Evolutionary conservation across 768 basidiomycete species (phyloP).

Genomic region (Inosperma sp.): DNA sequence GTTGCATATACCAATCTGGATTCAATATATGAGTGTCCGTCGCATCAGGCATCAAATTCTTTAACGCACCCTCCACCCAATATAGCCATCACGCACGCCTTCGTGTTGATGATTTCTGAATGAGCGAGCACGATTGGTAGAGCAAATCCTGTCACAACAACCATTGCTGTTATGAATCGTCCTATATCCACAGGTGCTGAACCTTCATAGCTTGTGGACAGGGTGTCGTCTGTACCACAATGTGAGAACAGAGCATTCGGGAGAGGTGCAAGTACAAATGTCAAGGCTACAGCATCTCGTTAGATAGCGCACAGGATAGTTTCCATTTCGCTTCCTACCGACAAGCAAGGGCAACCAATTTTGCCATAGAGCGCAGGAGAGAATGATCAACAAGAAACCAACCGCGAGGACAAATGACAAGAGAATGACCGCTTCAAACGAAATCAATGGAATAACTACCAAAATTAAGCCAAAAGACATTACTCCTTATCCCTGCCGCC

Average conservation of each 20-base stretch:
- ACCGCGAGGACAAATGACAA: slow-evolving; percentile 96
- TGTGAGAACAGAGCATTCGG: slow-evolving; percentile 94
- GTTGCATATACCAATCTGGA: slow-evolving; percentile 81
- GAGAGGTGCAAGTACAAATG: slow-evolving; percentile 91
- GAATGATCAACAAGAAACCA: slow-evolving; percentile 96
- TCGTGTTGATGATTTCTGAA: slow-evolving; percentile 77
- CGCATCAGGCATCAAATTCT: neutral
- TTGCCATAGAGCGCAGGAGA: slow-evolving; percentile 91
- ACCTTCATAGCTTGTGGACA: slow-evolving; percentile 69
- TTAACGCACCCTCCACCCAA: slow-evolving; percentile 78
- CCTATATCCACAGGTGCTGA: slow-evolving; percentile 82
- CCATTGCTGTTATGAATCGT: slow-evolving; percentile 84
- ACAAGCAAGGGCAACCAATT: slow-evolving; percentile 98
- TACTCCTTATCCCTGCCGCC: slow-evolving; percentile 71
- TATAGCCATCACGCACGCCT: slow-evolving; percentile 92
- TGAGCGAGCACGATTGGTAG: slow-evolving; percentile 90
- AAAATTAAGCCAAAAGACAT: neutral
- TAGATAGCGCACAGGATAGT: neutral
- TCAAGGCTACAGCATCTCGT: slow-evolving; percentile 60
- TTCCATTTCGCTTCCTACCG: slow-evolving; percentile 51
- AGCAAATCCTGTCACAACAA: slow-evolving; percentile 92
- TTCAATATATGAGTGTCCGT: neutral
- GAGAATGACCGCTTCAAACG: slow-evolving; percentile 77
- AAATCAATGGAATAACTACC: neutral
- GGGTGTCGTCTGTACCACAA: slow-evolving; percentile 87